These are phyloP conservation scores for Penicillium longicatenatum DNA, from an alignment of 495 filamentous ascomycete genomes.

Conservation along the genomic window DNA sequence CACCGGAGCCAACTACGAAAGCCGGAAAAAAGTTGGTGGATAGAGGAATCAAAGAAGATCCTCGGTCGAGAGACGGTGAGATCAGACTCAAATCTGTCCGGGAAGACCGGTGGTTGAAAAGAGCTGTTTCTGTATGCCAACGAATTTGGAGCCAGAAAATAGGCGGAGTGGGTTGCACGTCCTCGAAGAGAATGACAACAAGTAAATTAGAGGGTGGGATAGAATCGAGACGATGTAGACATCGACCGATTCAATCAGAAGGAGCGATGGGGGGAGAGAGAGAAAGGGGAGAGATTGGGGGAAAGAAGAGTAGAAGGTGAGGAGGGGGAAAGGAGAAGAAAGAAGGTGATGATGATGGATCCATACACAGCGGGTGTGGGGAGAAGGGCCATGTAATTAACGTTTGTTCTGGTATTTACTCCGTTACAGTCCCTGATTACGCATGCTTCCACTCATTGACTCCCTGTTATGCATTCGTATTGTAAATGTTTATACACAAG, in stretches of 20 bases:
- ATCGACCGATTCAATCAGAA: constrained; percentile 37
- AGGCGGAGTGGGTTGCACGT: constrained; percentile 25
- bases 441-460: neutral
- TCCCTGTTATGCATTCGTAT: neutral
- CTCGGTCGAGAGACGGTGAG: constrained; percentile 11
- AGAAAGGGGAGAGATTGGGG: constrained; percentile 28
- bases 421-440: constrained; percentile 8
- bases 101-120: neutral
- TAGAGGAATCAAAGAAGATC: constrained; percentile 7
- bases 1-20: constrained; percentile 17
- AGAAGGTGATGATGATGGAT: constrained; percentile 36
- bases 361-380: constrained; percentile 37
- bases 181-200: constrained; percentile 46
- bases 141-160: constrained; percentile 10
- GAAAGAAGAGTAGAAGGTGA: constrained; percentile 12
- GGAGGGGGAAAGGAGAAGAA: constrained; percentile 29
- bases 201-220: constrained; percentile 22
- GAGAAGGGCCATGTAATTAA: constrained; percentile 13
- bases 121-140: constrained; percentile 2
- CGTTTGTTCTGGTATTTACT: constrained; percentile 8
- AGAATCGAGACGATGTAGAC: constrained; percentile 30
- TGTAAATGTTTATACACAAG: neutral
- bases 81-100: constrained; percentile 8
- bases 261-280: constrained; percentile 36
- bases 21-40: constrained; percentile 11